Base-by-base conservation (phyloP, 1,284 basidiomycete species). In the Cutaneotrichosporon mucoides region DNA sequence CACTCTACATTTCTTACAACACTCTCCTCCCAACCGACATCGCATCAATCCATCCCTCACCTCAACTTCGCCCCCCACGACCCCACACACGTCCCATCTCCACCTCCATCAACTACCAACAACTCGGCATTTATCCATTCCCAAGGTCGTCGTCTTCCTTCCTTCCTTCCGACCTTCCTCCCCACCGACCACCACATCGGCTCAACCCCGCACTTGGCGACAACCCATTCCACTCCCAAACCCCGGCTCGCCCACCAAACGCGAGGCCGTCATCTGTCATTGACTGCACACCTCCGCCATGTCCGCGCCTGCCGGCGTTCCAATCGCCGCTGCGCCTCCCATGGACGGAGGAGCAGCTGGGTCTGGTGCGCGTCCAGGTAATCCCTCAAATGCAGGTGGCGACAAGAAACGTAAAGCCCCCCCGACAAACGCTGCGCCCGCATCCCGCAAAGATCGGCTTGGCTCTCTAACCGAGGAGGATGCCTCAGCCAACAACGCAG, bases 311-410 rank as follows among this genome's bases (percentile, higher is more conserved):
- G 50, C 49, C n/a, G 60, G 60, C 52, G 60, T 57, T 43, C 33
- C 47, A 46, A 57, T 57, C 8, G 60, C 60, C n/a, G 56, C 60
- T 11, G 60, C 55, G 37, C 55, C 60, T 10, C 43, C 24, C 49
- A 40, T 40, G 37, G 49, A 51, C n/a, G 50, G 36, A 34, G 56
- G 35, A 33, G 41, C 40, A 13, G 40, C 57, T 13, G 13, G 34
- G 34, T 5, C 37, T 52, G 47, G 47, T 46, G 46, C 52, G 13
- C 7, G 37, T 7, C 24, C 24, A 40, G 37, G 46, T 13, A 5
- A 48, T 33, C 46, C 46, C 13, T 13, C 43, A 45, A 43, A 16
- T 13, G 13, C 5, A 76, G 7, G n/a, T 73, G 73, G 81, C 87
- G 50, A 68, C 38, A 73, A 69, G 56, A 73, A 73, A 51, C 67